A percentile compares a stretch with the other conserved stretches of the same genome.
phyloP scores from a whole-genome alignment of 129 eudicot genomes.

The Lonicera japonica region DNA sequence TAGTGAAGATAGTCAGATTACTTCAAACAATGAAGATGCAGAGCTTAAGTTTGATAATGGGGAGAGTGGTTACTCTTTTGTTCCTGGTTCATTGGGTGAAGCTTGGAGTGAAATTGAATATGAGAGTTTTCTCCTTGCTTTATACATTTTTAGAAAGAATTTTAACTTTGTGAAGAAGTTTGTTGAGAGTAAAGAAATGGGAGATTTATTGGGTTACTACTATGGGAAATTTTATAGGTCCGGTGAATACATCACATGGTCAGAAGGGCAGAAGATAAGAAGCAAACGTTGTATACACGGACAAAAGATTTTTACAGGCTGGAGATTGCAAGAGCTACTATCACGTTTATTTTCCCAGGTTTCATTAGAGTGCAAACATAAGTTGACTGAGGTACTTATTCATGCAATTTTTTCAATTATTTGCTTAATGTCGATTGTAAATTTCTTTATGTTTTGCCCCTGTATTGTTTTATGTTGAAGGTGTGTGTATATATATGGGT shows the following conservation, averaged over 20 bases:
- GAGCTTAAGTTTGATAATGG: neutral
- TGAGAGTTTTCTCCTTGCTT: conserved; percentile 47
- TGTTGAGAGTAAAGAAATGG: conserved; percentile 38
- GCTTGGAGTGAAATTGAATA: conserved; percentile 45
- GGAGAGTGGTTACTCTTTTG: conserved; percentile 8
- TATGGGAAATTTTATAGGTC: conserved; percentile 44
- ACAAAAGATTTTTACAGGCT: conserved; percentile 43
- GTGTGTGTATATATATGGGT: too few species aligned
- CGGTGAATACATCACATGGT: conserved; percentile 35
- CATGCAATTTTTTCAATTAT: too few species aligned
- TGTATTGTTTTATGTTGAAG: too few species aligned
- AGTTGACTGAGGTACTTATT: conserved; percentile 37
- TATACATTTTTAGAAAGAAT: conserved; percentile 58
- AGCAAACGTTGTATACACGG: conserved; percentile 32
- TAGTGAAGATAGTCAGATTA: conserved; percentile 14
- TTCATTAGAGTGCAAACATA: conserved; percentile 38
- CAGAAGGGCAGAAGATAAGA: conserved; percentile 35
- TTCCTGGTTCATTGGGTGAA: conserved; percentile 33
- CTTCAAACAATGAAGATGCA: conserved; percentile 6
- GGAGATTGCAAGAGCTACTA: conserved; percentile 49
- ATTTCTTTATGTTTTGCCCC: too few species aligned
- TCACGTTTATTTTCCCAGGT: conserved; percentile 36
- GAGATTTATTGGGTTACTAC: conserved; percentile 30
- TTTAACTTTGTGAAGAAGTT: conserved; percentile 37
- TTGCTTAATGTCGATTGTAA: too few species aligned